Evolutionary conservation across 2,329 filamentous ascomycete species (phyloP), one percentile per base, ranked within the genome.

Genomic region (Aspergillus ruber): DNA sequence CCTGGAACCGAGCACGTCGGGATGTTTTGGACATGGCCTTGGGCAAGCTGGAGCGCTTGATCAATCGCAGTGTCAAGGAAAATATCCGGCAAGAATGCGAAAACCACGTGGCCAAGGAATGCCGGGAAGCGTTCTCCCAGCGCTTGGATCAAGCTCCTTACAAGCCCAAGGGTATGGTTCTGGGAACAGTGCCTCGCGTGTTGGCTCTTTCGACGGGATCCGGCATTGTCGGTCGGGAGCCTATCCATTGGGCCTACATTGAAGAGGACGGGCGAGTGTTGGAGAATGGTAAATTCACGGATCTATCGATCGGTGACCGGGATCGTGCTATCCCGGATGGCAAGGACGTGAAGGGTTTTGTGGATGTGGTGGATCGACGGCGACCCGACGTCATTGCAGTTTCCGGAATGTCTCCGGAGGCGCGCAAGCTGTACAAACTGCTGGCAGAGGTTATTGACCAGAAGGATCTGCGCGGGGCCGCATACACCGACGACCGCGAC

Each of bases 101-200:
- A 68, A 90, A 95, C 59, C 85, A 90, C 60, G 83, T 98, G 43
- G 83, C 90, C n/a, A 88, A 85, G 60, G 80, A 84, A 46, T 95
- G 90, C 60, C 86, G 93, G 44, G 89, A 95, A 56, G 87, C 90
- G 52, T 97, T 93, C 68, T 86, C 85, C 39, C 85, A 86, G 67
- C 87, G 90, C 64, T 81, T 98, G 20, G 93, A 98, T 61, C 93
- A 98, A 69, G 90, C 93, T 7, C 93, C 93, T 0, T 95, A 90
- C 72, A 95, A 96, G 68, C 90, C 93, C 4, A 90, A 91, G 69
- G 90, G 90, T 8, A 89, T 96, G 81, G 80, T 90, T 17, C 76
- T 95, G 35, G 93, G 93, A 21, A 95, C 90, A 0, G 80, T 85
- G 6, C 90, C 93, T 41, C 85, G 91, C 27, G 89, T 96, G 4